Evolutionary conservation across 176 grass and related monocot species (phyloP), one percentile per base, ranked within the genome.

Genomic region (Metroxylon sagu): DNA sequence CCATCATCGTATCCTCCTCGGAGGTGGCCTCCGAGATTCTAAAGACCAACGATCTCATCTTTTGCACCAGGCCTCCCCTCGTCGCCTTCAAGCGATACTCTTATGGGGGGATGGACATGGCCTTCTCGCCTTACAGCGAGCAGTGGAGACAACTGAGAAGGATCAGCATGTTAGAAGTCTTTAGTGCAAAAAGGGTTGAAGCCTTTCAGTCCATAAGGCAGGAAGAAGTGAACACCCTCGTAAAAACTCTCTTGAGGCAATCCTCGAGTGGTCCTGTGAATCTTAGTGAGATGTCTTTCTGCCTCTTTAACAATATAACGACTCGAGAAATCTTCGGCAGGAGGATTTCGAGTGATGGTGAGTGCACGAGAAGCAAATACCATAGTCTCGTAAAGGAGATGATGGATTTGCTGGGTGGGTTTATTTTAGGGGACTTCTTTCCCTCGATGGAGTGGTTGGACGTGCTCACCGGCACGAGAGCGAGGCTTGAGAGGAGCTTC

Each of bases 401-500:
- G 19, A 19, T 59, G 1, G 6, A 48, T 15, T 23, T 59, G 0
- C 10, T 61, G 29, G 59, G 26, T 3, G 61, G 62, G 16, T 76
- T 66, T 52, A 19, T 57, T 4, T 18, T 53, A 17, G 56, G 28
- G 7, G 64, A 70, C 23, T 65, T 65, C 49, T 65, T 51, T 5
- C 62, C 62, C 1, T 28, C 19, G n/a, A n/a, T n/a, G 21, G 4
- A 29, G 21, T 65, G 10, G 48, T 48, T 65, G 2, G 51, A 65
- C 39, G 48, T 27, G 14, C 14, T 65, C 19, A 65, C 62, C 15
- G 48, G 62, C 2, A 48, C 51, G 48, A 18, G 51, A 21, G 3
- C 48, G 16, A 52, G 39, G 57, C 50, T 61, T 6, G 29, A 74
- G 57, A 81, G 50, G 19, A 56, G 26, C 50, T 43, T 54, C 4